phyloP scores from a whole-genome alignment of 345 rosid species.

The Eutrema yunnanense region DNA sequence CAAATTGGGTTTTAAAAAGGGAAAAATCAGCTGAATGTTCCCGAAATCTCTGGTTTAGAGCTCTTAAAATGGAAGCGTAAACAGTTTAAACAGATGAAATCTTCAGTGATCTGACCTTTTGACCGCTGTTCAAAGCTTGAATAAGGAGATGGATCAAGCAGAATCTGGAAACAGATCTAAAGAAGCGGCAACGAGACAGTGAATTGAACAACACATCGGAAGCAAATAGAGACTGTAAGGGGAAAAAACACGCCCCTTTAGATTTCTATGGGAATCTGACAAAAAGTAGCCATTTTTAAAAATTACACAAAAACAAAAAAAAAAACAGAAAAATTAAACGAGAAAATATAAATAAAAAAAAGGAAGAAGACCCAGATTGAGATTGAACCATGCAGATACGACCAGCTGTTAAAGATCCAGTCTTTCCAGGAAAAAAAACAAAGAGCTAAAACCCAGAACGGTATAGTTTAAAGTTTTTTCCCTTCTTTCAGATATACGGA shows the following conservation, averaged over 20 bases:
- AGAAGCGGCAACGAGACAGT: slow-evolving; percentile 34
- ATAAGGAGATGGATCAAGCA: slow-evolving; percentile 53
- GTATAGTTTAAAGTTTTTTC: not conserved
- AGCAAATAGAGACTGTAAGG: slow-evolving; percentile 30
- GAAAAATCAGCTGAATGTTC: slow-evolving; percentile 12
- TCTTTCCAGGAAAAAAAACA: not conserved
- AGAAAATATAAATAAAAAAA: slow-evolving; percentile 17
- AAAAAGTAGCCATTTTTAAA: slow-evolving; percentile 38
- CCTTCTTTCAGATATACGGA: slow-evolving; percentile 15
- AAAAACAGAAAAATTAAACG: not conserved
- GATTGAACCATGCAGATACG: slow-evolving; percentile 45
- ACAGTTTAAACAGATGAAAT: not conserved
- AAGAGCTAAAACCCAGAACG: not conserved
- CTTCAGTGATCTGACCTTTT: slow-evolving; percentile 63
- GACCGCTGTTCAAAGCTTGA: slow-evolving; percentile 23
- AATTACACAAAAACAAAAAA: not conserved
- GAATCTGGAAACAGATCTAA: slow-evolving; percentile 62
- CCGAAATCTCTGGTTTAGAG: not conserved
- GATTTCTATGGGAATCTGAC: slow-evolving; percentile 59
- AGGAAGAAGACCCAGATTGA: slow-evolving; percentile 31
- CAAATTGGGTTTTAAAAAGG: slow-evolving; percentile 2
- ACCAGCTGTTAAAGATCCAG: slow-evolving; percentile 27
- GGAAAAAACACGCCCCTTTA: slow-evolving; percentile 31
- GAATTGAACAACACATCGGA: slow-evolving; percentile 69
- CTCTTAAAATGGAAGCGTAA: slow-evolving; percentile 2